Evolutionary conservation across 805 yeast species (phyloP), one percentile per base, ranked within the genome.

Genomic region (Teunomyces panamensis): DNA sequence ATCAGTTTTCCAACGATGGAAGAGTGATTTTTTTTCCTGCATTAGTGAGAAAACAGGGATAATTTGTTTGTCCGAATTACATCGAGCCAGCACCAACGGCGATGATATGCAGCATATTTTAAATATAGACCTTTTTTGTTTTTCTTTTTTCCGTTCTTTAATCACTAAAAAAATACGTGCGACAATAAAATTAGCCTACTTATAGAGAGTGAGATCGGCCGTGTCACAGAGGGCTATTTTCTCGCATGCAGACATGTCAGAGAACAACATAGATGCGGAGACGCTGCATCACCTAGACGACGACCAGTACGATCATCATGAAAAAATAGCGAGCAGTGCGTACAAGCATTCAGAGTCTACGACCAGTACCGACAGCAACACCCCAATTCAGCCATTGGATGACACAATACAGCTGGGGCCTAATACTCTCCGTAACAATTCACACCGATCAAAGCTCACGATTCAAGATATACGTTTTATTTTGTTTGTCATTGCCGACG

Each of bases 391-490:
- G 20, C 10, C 30, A 10, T 8, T 11, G 39, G 28, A 28, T 17
- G 32, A 30, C 17, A 5, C 41, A 9, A n/a, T 29, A 11, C n/a
- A 28, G 16, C 7, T 26, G 29, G 26, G 13, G 16, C 5, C 26
- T 33, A 29, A 20, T 28, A 30, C 42, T n/a, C 44, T 16, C 28
- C 42, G 26, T 30, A 34, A 30, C 26, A 39, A 34, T 26, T 24
- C 27, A 13, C 54, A 57, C 30, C 48, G 71, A 27, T 52, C 65
- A 0, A 67, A 65, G 50, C 52, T 68, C 35, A 55, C 64, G 9
- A 43, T 49, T 13, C 55, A 56, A 30, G 72, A 68, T 42, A 62
- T 68, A 11, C 56, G 53, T 47, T 52, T 68, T 5, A 65, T 68
- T 5, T 50, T 67, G n/a, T 63, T 57, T 42, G 51, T 67, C 30